Percentiles rank a stretch among this genome's conserved stretches.
Evolutionary conservation across 78 protist genomes (phyloP).

Genomic region (Dictyostelium intermedium): DNA sequence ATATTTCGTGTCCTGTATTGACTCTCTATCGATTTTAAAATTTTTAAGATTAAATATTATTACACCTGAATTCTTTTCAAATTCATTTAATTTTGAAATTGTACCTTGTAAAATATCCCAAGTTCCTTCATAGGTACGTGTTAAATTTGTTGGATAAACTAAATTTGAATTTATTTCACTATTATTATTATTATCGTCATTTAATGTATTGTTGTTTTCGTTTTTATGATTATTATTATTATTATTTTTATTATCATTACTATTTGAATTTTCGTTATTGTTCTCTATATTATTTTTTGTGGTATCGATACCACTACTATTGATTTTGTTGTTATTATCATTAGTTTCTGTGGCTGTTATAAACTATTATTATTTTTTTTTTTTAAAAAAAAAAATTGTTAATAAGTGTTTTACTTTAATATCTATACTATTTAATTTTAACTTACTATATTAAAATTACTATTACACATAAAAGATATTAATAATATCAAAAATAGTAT

Average conservation of each 20-base stretch:
- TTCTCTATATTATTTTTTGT: neutral
- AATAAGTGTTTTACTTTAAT: too few relatives aligned
- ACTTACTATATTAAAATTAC: neutral
- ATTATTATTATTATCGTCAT: neutral
- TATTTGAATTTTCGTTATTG: neutral
- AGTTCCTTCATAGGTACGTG: constrained; percentile 12
- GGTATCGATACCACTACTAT: neutral
- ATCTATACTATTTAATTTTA: too few relatives aligned
- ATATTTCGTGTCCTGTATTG: neutral
- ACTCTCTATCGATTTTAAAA: neutral
- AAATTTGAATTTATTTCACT: neutral
- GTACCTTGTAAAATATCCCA: neutral
- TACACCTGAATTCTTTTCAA: constrained; percentile 28
- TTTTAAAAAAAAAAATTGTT: too few relatives aligned
- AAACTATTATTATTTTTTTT: neutral
- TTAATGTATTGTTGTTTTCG: neutral
- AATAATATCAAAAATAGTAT: neutral
- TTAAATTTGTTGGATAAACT: constrained; percentile 39
- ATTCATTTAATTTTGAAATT: neutral
- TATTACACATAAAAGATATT: neutral
- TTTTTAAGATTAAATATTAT: constrained; percentile 1
- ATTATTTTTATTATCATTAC: neutral
- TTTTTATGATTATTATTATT: too few relatives aligned
- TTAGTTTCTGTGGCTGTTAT: neutral
- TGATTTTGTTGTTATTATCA: too few relatives aligned